Evolutionary conservation across 164 flowering plant genomes (phyloP), one percentile per base, ranked within the genome.

Genomic region (Warburgia ugandensis): DNA sequence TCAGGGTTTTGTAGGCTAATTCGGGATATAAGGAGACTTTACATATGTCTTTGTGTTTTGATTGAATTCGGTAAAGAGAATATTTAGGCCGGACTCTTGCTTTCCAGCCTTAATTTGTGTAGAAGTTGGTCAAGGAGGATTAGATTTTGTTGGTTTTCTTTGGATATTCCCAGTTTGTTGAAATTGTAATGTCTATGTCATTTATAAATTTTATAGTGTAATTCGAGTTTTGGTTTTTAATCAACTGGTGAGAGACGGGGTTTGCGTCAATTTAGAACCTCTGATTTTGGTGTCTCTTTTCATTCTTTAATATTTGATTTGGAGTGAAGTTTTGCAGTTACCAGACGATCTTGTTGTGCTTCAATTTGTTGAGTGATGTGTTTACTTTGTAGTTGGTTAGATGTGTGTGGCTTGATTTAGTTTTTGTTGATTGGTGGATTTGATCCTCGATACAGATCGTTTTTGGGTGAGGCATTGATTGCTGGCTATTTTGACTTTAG

Each of bases 401-500:
- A 19, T 33, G 14, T 17, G 12, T 11, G 39, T 55, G 19, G n/a
- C n/a, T n/a, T 50, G 6, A 28, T 22, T 35, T 3, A 23, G 33
- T 42, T 44, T 25, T 42, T 23, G 4, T 16, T 2, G n/a, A 14
- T 6, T 29, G 2, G 0, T 17, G 29, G 19, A n/a, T 32, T 20
- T n/a, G n/a, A n/a, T n/a, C n/a, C n/a, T 38, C 29, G 5, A 7
- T 47, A 19, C 4, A 6, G n/a, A 16, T 49, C 17, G 21, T 36
- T 55, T 68, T 19, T 44, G 27, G 4, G 6, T 1, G 55, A 36
- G 31, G 52, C 46, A 16, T 46, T n/a, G 6, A 14, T 47, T 16
- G 2, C 7, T 0, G 46, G 6, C 28, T 4, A 7, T 17, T 31
- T 23, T 16, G 12, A 1, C 33, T 30, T 5, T 29, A 16, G 21